Evolutionary conservation across 179 eudicot genomes (phyloP).

Genomic region (Amaranthus tricolor): DNA sequence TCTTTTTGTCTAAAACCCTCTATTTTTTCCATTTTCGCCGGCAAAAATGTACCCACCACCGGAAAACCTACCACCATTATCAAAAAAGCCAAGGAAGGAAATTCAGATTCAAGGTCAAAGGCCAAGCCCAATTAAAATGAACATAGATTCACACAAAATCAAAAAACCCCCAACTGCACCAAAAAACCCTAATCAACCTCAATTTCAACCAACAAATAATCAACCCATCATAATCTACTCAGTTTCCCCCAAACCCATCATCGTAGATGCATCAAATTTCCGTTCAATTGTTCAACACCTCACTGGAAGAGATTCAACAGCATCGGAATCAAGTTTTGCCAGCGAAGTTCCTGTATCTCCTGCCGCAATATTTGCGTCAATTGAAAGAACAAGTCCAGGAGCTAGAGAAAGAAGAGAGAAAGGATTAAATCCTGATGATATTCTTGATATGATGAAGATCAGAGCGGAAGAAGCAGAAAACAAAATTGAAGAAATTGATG

Average conservation of each 20-base stretch:
- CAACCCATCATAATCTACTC: slow-evolving; percentile 79
- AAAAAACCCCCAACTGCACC: slow-evolving; percentile 62
- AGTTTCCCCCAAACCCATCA: slow-evolving; percentile 72
- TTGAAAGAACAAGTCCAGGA: slow-evolving; percentile 56
- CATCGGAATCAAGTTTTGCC: slow-evolving; percentile 5
- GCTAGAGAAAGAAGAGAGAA: slow-evolving; percentile 36
- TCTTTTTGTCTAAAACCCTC: background rate
- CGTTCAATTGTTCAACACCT: slow-evolving; percentile 70
- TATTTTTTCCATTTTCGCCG: background rate
- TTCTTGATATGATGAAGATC: slow-evolving; percentile 3
- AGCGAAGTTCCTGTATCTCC: slow-evolving; percentile 44
- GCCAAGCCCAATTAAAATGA: slow-evolving; percentile 61
- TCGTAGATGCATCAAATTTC: slow-evolving; percentile 58
- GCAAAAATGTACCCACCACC: slow-evolving; percentile 26
- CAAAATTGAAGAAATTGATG: slow-evolving; percentile 2
- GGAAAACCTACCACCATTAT: slow-evolving; percentile 23
- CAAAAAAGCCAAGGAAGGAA: slow-evolving; percentile 39
- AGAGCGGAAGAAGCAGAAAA: background rate
- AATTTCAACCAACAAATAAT: slow-evolving; percentile 8
- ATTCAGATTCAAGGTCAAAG: slow-evolving; percentile 66
- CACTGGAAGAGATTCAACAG: slow-evolving; percentile 44
- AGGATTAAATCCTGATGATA: background rate
- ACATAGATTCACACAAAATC: slow-evolving; percentile 64
- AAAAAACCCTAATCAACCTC: slow-evolving; percentile 11
- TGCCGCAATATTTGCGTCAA: slow-evolving; percentile 67